Base-by-base conservation (phyloP, 257 asterid species). In the Penstemon davidsonii region DNA sequence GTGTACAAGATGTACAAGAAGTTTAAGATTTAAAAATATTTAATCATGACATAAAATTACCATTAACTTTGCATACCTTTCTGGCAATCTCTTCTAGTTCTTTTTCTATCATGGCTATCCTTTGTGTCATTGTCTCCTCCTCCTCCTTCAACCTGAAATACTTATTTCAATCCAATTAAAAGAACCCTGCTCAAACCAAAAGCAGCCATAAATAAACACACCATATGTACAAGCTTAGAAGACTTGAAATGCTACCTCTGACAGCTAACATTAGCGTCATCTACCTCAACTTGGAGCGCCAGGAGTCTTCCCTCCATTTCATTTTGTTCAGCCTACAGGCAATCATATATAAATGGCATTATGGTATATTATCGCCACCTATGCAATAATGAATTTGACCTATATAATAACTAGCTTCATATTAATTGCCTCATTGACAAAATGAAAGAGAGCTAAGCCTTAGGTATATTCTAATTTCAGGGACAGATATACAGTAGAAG, bases 271-370 rank as follows among this genome's bases (percentile, higher is more conserved):
- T 76, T 70, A 55, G 80, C 91, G 66, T 84, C 79, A 15, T 81
- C 82, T 57, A 88, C 74, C 71, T 82, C 85, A 66, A 50, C 75
- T 79, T 88, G 92, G 73, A 94, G 87, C 72, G 76, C 82, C 79
- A 69, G 80, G 19, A 84, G 62, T 71, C 63, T 88, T 77, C 77
- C 84, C 81, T 83, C 88, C 84, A 87, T 79, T 80, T 86, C 95
- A 70, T 50, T 81, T 67, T 87, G 95, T 81, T 90, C 99, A 56
- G 90, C 96, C 98, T 92, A 73, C 55, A 78, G 70, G 45, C 75
- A 80, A 75, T 68, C 71, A 75, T 59, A 74, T 50, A 55, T 60
- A 72, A 62, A 62, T 59, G 45, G 66, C 63, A 76, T 42, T 58
- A 43, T 37, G 33, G 33, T 25, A 25, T 60, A 51, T 67, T 33